Evolutionary conservation across 352 stramenopile genomes (phyloP), one percentile per base, ranked within the genome.

Genomic region (Halophytophthora polymorphica): DNA sequence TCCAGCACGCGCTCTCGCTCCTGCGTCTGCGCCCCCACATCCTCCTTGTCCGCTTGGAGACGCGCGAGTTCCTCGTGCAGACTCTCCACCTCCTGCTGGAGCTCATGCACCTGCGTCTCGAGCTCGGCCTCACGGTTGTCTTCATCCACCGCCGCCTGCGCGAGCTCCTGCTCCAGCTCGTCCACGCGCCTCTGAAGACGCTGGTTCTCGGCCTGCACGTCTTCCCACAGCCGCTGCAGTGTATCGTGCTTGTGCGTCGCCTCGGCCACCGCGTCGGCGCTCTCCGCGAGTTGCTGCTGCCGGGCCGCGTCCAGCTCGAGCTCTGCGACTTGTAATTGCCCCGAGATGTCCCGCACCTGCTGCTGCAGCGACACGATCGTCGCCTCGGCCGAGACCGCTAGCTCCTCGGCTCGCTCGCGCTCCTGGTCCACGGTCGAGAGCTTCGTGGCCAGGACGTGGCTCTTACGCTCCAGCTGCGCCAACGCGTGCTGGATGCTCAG

Each of bases 181-280:
- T 83, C 66, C n/a, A 89, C 75, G 10, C 77, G 77, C 6, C 56
- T 46, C 54, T 86, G 71, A n/a, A 86, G 50, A 37, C 77, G 61
- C 13, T 78, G 61, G 39, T 89, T 86, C 42, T 86, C 71, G 15
- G 53, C 38, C 36, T 73, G 73, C 0, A 78, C 50, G 25, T 86
- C 70, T 41, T 76, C 59, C 66, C 69, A 79, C 2, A 71, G 64
- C n/a, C 64, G 65, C 29, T 88, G 67, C 8, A 88, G 54, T 15
- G 76, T 58, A 42, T 86, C 70, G 46, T 82, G 81, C 53, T 85
- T 88, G 2, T 58, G 56, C 3, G 73, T 59, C 3, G 74, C 77
- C 12, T 71, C 70, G 1, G 77, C 77, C 11, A 76, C 61, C 2
- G 70, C 71, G 0, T 48, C 71, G 23, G 69, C 57, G 39, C 72